Evolutionary conservation across 768 basidiomycete genomes (phyloP).

Genomic region (Termitomyces sp.): DNA sequence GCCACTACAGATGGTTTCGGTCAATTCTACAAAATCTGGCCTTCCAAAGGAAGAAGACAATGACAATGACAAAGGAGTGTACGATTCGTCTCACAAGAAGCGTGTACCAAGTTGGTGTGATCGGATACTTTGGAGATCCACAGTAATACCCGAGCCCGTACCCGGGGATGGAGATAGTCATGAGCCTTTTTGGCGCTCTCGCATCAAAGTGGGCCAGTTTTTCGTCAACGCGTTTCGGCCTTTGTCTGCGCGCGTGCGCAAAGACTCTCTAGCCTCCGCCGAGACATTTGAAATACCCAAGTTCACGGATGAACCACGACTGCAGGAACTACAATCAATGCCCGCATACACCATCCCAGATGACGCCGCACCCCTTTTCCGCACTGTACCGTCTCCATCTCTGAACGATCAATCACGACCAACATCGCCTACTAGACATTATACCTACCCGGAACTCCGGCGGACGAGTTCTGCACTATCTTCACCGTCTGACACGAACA

Average conservation of each 20-base stretch:
- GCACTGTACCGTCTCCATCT: slow-evolving; percentile 14
- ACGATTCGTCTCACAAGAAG: slow-evolving; percentile 76
- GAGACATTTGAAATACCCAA: slow-evolving; percentile 15
- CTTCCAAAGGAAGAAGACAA: slow-evolving; percentile 29
- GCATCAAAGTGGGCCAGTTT: slow-evolving; percentile 47
- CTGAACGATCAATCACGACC: slow-evolving; percentile 9
- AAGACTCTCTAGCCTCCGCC: slow-evolving; percentile 29
- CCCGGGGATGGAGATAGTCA: slow-evolving; percentile 27
- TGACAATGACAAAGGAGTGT: slow-evolving; percentile 53
- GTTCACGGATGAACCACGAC: slow-evolving; percentile 14
- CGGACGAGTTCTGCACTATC: slow-evolving; percentile 2
- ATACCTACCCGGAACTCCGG: slow-evolving; percentile 3
- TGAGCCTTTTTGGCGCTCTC: slow-evolving; percentile 22
- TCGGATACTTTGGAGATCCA: slow-evolving; percentile 79
- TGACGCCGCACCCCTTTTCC: slow-evolving; percentile 15
- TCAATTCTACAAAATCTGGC: slow-evolving; percentile 30
- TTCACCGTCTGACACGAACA: background rate
- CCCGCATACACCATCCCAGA: slow-evolving; percentile 12
- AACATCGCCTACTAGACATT: slow-evolving; percentile 11
- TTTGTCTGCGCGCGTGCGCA: slow-evolving; percentile 29
- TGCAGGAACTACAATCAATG: background rate
- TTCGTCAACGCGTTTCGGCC: slow-evolving; percentile 50
- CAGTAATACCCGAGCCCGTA: slow-evolving; percentile 41
- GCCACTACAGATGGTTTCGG: slow-evolving; percentile 23
- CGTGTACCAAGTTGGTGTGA: slow-evolving; percentile 90